Conservation (phyloP, 805 yeast species). For the Metschnikowia sp. region DNA sequence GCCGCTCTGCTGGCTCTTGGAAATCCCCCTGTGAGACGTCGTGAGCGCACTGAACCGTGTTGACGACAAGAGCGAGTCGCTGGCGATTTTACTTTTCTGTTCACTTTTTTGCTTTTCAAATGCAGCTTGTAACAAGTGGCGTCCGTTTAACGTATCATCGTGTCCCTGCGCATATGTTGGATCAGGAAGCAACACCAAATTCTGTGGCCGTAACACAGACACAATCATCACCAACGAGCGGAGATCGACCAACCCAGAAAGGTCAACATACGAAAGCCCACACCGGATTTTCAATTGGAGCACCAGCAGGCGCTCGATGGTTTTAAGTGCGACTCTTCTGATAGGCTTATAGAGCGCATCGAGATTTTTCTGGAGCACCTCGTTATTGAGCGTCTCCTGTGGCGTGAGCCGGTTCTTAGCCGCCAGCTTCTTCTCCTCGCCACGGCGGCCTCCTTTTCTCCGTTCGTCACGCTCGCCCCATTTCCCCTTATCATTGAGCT, state of each 20-base stretch:
- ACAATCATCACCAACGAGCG: constrained; percentile 77
- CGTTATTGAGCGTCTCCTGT: constrained; percentile 41
- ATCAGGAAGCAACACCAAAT: constrained; percentile 57
- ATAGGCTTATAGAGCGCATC: constrained; percentile 55
- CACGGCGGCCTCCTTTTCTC: constrained; percentile 6
- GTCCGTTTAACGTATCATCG: constrained; percentile 27
- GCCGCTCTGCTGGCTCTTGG: constrained; percentile 18
- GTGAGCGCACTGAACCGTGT: constrained; percentile 8
- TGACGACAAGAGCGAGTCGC: constrained; percentile 6
- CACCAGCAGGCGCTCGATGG: constrained; percentile 9
- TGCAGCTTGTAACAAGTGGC: constrained; percentile 23
- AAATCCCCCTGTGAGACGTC: constrained; percentile 8
- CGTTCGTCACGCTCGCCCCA: constrained; percentile 24
- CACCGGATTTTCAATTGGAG: constrained; percentile 55
- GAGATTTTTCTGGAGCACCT: constrained; percentile 36
- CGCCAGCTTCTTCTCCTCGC: constrained; percentile 7
- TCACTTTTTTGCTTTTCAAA: constrained; percentile 31
- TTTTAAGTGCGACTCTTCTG: constrained; percentile 32
- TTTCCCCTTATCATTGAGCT: constrained; percentile 27
- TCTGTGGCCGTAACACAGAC: constrained; percentile 74
- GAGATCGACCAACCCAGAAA: constrained; percentile 79
- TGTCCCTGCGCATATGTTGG: constrained; percentile 22
- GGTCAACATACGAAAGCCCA: constrained; percentile 71
- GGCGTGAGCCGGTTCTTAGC: constrained; percentile 35
- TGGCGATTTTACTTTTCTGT: constrained; percentile 19